Evolutionary conservation across 208 protist species (phyloP).

Genomic region (Crithidia mellificae): DNA sequence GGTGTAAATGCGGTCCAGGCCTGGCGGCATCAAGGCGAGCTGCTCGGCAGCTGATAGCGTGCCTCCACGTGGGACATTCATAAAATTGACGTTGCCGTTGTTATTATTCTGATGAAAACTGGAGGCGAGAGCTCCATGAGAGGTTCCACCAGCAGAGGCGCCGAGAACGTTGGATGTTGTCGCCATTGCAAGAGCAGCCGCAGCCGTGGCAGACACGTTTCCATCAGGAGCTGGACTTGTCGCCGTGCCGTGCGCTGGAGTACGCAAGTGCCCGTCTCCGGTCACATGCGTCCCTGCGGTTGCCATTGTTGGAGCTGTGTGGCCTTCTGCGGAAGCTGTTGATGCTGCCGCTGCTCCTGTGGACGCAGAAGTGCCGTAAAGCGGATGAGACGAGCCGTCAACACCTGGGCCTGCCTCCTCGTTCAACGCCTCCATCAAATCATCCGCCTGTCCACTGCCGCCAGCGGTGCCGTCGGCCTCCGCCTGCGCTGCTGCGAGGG

Average conservation of each 20-base stretch:
- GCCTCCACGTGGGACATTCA: neutral
- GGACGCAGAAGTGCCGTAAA: neutral
- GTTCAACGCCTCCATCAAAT: neutral
- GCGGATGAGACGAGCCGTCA: too few relatives aligned
- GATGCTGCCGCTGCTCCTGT: neutral
- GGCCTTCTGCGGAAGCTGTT: neutral
- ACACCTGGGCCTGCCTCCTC: too few relatives aligned
- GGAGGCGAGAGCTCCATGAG: too few relatives aligned
- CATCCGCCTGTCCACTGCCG: neutral
- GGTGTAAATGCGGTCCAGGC: conserved; percentile 47
- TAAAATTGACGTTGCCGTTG: neutral
- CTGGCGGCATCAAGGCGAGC: conserved; percentile 64
- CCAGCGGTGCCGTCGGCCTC: conserved; percentile 3
- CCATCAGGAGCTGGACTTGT: too few relatives aligned
- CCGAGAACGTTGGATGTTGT: neutral
- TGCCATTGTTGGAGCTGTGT: neutral
- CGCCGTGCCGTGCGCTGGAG: too few relatives aligned
- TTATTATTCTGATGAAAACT: too few relatives aligned
- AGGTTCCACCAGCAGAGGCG: neutral
- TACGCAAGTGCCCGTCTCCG: too few relatives aligned
- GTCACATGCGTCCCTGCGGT: neutral
- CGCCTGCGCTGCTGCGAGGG: conserved; percentile 29
- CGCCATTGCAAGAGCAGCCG: neutral
- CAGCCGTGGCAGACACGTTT: too few relatives aligned
- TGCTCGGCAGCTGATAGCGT: conserved; percentile 65